Base-by-base conservation (phyloP, 1,139 yeast species). In the Lodderomyces jiufengensis region DNA sequence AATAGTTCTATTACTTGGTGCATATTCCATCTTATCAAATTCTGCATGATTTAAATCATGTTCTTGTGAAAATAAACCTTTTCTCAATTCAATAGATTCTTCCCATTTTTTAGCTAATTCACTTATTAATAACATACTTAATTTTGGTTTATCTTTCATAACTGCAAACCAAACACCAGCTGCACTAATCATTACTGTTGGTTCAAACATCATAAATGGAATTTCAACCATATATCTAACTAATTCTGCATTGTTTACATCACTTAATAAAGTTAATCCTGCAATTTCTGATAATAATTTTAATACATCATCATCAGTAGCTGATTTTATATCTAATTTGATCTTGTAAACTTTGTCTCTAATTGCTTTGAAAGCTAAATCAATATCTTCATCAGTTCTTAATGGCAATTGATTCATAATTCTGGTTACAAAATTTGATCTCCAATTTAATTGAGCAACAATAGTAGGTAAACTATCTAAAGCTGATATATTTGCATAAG, bases 101-200 rank as follows among this genome's bases (percentile, higher is more conserved):
- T 83, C 88, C 86, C 95, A 86, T 42, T 68, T 67, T 37, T 67
- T 63, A 14, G 79, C 69, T 29, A 94, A 76, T 45, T 85, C 95
- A 5, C 86, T 70, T 22, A 90, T 59, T 11, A 92, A 54, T n/a
- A 76, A 59, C 25, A 76, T 66, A 2, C 90, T 70, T 32, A 83
- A 52, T 28, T 71, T 70, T 1, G 80, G 76, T 46, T 60, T 50
- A 37, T 84, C 90, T 42, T 83, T 80, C 64, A 86, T 78, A 22
- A 86, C 75, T 33, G 88, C 79, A 35, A 85, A 69, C 97, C 97
- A 92, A 29, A 83, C 72, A 9, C 80, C 76, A 14, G 82, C 76
- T 0, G 94, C 88, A 23, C 78, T 70, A 41, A 76, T 78, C 60
- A 90, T 76, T 7, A 80, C 64, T 24, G 66, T 62, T 2, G 83